Evolutionary conservation across 1,284 basidiomycete genomes (phyloP), one percentile per base, ranked within the genome.

Genomic region (Hortiboletus rubellus): DNA sequence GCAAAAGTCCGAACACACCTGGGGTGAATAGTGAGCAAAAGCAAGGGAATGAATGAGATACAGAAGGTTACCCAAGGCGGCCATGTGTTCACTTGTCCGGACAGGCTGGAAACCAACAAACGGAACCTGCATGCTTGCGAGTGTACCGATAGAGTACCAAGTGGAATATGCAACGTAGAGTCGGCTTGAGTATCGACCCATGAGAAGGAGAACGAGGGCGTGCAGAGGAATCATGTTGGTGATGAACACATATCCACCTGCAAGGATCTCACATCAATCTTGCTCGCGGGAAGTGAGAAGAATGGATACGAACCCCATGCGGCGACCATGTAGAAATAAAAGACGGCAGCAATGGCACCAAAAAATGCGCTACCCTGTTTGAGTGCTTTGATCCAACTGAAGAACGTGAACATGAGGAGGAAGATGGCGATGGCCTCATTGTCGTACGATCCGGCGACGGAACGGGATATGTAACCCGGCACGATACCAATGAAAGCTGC

Each of bases 321-420:
- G 48, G 97, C 96, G 17, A 99, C 97, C 97, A 99, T 99, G 83
- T 98, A 99, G 65, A 98, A 98, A 79, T 99, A 99, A 78, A 99
- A 98, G 15, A 99, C 77, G 8, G 96, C 97, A 24, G 96, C 89
- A 46, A 91, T 72, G 22, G 92, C 92, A 40, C 95, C 96, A 70
- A 87, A 98, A 60, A 96, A 84, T 1, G 94, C 94, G 58, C 92
- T 96, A 41, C 97, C 97, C 46, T 86, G 84, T 77, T 98, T 98
- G 57, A 98, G 80, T 24, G 97, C 96, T 71, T 93, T 95, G 75
- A 99, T 96, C 97, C 97, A 99, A 60, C 85, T 84, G 79, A 86
- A 99, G 78, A 99, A 99, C 9, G 96, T 98, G 76, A 94, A 94
- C 96, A 99, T 98, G 72, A 99, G 91, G 61, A 99, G 84, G 81